Evolutionary conservation across 192 early-diverging fungal genomes (phyloP).

Genomic region (Coemansia sp.): DNA sequence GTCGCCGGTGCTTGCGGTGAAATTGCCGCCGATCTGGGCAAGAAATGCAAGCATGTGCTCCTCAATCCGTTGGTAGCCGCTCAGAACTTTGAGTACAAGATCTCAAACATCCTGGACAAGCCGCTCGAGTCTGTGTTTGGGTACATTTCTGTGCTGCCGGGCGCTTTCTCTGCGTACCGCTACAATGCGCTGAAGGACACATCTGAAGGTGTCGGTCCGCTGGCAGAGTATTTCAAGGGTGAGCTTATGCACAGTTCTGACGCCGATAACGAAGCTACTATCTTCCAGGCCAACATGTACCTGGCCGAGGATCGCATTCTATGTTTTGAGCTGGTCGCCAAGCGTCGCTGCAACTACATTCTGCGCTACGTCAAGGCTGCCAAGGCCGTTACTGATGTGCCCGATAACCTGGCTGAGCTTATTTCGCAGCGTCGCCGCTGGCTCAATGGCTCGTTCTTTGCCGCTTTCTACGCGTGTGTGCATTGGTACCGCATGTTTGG

Average conservation of each 20-base stretch:
- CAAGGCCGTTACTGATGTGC: conserved; percentile 92
- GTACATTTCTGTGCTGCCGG: conserved; percentile 92
- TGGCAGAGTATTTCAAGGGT: conserved; percentile 89
- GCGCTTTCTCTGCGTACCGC: conserved; percentile 95
- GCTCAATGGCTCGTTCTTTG: conserved; percentile 96
- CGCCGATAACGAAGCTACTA: conserved; percentile 56
- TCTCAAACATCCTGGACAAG: conserved; percentile 96
- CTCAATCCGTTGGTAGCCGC: conserved; percentile 88
- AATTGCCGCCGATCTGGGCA: conserved; percentile 83
- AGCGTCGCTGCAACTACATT: conserved; percentile 71
- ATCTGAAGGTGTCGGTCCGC: conserved; percentile 57
- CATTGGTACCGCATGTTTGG: conserved; percentile 77
- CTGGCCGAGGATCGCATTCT: conserved; percentile 90
- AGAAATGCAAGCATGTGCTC: conserved; percentile 60
- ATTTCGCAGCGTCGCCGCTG: conserved; percentile 96
- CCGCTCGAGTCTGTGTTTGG: conserved; percentile 93
- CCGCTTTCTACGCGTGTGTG: conserved; percentile 77
- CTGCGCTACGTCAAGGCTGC: conserved; percentile 87
- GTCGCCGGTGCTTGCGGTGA: conserved; percentile 95
- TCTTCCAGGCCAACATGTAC: conserved; percentile 93
- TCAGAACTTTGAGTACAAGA: conserved; percentile 99
- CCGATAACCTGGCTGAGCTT: conserved; percentile 83
- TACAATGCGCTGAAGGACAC: conserved; percentile 80
- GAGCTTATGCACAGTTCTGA: conserved; percentile 77
- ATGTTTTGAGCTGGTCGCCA: conserved; percentile 91